Base-by-base conservation (phyloP, 176 grass and related monocot genomes). In the Oryza brachyantha region DNA sequence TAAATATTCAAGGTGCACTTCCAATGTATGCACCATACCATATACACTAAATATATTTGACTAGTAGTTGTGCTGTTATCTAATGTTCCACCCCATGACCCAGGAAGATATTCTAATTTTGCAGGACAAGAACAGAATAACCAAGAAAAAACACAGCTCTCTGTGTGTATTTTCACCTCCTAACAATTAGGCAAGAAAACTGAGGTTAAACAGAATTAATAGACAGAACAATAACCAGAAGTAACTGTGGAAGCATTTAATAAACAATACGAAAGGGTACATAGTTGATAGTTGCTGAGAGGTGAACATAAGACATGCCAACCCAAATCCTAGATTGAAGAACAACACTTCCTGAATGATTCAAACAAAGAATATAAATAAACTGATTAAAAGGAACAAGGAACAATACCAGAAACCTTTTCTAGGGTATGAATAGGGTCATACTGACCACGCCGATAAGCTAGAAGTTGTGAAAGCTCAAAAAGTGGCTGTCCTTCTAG, bases 381-480 rank as follows among this genome's bases (percentile, higher is more conserved):
- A 63, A 84, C 11, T 59, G 64, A 64, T 67, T 12, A 79, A 70
- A 78, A 74, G 8, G 24, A 34, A 24, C 16, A 64, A 24, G 26
- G 39, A 71, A 66, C 76, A 74, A 58, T 4, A 72, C 21, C 24
- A 85, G 78, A 68, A 76, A 97, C 95, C 95, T 98, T 98, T 85
- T 98, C 92, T 66, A 98, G 82, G 67, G 66, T 64, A 55, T 74
- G 76, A 16, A 50, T 81, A 63, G 92, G 95, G 87, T 98, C 95
- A 76, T 90, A 85, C 75, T 98, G 95, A 58, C 95, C 95, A 78
- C 95, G 84, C 26, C 95, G 92, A 89, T 98, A 98, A 66, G 95
- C 73, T 70, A 98, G 92, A 86, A 98, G 87, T 71, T 98, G 92
- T 10, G 95, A 92, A 84, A 91, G 81, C 85, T 98, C 95, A 92